A percentile compares a stretch with the other conserved stretches of the same genome.
Conservation (phyloP, 1,284 basidiomycete species). For the Ceratobasidium theobromae region DNA sequence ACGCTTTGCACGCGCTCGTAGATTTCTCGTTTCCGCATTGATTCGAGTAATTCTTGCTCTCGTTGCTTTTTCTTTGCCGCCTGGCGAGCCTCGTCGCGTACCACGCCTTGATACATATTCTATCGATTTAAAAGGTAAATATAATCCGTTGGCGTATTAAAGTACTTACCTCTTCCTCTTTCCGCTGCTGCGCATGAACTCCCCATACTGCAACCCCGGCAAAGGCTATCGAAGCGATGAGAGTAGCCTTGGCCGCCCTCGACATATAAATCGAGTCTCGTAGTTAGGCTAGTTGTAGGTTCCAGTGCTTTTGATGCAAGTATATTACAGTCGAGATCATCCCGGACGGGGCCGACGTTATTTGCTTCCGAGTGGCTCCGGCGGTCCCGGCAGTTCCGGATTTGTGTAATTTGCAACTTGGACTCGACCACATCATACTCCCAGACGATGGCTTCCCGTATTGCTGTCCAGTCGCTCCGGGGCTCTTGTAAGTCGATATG, state of each 20-base stretch:
- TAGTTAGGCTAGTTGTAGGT: not conserved
- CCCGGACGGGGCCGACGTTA: too few relatives aligned
- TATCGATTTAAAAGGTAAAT: slow-evolving; percentile 40
- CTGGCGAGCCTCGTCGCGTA: slow-evolving; percentile 82
- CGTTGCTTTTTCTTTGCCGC: slow-evolving; percentile 64
- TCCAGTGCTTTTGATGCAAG: too few relatives aligned
- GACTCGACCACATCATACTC: slow-evolving; percentile 8
- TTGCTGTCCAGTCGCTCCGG: slow-evolving; percentile 46
- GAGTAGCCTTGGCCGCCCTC: slow-evolving; percentile 72
- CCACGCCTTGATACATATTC: slow-evolving; percentile 89
- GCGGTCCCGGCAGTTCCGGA: slow-evolving; percentile 5
- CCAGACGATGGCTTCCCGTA: slow-evolving; percentile 45
- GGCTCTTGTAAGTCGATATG: slow-evolving; percentile 39
- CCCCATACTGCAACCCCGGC: slow-evolving; percentile 80
- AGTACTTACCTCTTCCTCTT: slow-evolving; percentile 74
- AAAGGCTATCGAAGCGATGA: slow-evolving; percentile 66
- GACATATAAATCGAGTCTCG: slow-evolving; percentile 55
- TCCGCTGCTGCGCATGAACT: slow-evolving; percentile 86
- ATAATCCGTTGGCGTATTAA: slow-evolving; percentile 24
- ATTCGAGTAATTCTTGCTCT: slow-evolving; percentile 41
- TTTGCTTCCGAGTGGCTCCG: slow-evolving; percentile 17
- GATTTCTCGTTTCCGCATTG: slow-evolving; percentile 60
- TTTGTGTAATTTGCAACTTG: slow-evolving; percentile 30
- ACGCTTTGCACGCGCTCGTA: slow-evolving; percentile 69
- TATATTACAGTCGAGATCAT: too few relatives aligned